These are phyloP conservation scores for Tylopilus felleus DNA, from an alignment of 768 basidiomycete genomes.

Conservation along the genomic window DNA sequence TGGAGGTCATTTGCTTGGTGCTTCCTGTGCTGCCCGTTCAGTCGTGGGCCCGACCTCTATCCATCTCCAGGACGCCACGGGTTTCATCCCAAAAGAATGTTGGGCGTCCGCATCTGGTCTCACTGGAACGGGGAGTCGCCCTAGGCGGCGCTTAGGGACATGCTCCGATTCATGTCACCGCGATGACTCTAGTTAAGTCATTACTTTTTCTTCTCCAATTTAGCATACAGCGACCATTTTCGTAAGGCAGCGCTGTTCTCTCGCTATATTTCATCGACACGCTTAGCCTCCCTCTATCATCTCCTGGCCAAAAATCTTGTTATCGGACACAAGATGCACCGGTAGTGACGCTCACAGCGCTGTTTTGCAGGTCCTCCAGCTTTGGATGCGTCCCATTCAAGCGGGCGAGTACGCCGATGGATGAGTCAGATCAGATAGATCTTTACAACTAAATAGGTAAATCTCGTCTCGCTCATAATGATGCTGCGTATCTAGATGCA, in stretches of 20 bases:
- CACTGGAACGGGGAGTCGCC: background rate
- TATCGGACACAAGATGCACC: no score
- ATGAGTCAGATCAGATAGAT: background rate
- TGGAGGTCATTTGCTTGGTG: background rate
- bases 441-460: background rate
- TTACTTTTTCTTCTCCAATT: background rate
- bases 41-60: background rate
- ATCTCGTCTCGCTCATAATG: constrained; percentile 1
- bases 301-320: no score
- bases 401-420: no score
- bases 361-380: no score
- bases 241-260: no score
- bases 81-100: background rate
- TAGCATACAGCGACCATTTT: background rate
- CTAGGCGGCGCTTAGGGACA: background rate
- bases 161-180: no score
- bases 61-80: background rate
- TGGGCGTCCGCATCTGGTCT: background rate
- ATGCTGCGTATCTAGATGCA: background rate
- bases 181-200: no score
- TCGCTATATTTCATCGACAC: no score
- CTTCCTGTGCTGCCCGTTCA: background rate
- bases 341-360: no score
- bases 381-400: no score
- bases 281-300: no score